phyloP scores from a whole-genome alignment of 1,139 yeast species.

The Candida neerlandica region DNA sequence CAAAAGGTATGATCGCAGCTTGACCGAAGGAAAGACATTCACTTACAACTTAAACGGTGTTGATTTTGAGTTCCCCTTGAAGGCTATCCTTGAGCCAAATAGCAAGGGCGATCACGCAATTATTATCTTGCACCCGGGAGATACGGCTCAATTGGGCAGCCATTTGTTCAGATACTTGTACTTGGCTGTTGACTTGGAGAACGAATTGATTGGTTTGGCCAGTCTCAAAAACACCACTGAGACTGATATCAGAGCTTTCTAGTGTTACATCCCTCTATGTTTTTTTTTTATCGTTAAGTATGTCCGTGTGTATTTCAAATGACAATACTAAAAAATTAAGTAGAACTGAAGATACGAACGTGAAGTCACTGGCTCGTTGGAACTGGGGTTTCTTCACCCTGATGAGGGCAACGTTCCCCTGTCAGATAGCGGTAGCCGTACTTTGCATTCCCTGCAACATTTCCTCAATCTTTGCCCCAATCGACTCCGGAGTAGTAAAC shows the following conservation, averaged over 20 bases:
- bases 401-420: too few species aligned
- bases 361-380: too few species aligned
- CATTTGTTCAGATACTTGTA: slow-evolving; percentile 8
- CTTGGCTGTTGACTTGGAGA: slow-evolving; percentile 6
- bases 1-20: not conserved
- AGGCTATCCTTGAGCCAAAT: not conserved
- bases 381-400: too few species aligned
- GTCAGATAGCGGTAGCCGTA: too few species aligned
- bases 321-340: too few species aligned
- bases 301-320: too few species aligned
- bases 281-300: too few species aligned
- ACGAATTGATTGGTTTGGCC: slow-evolving; percentile 5
- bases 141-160: slow-evolving; percentile 3
- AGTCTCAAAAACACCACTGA: slow-evolving; percentile 5
- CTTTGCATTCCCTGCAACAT: too few species aligned
- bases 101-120: not conserved
- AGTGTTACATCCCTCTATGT: not conserved
- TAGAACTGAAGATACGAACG: too few species aligned
- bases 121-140: not conserved
- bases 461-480: too few species aligned
- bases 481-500: too few species aligned
- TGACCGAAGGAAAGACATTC: slow-evolving; percentile 5
- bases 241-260: slow-evolving; percentile 3
- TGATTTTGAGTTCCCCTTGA: slow-evolving; percentile 3
- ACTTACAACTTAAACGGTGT: slow-evolving; percentile 4